Conservation (phyloP, 305 asterid genomes). For the Solanum hybrid region DNA sequence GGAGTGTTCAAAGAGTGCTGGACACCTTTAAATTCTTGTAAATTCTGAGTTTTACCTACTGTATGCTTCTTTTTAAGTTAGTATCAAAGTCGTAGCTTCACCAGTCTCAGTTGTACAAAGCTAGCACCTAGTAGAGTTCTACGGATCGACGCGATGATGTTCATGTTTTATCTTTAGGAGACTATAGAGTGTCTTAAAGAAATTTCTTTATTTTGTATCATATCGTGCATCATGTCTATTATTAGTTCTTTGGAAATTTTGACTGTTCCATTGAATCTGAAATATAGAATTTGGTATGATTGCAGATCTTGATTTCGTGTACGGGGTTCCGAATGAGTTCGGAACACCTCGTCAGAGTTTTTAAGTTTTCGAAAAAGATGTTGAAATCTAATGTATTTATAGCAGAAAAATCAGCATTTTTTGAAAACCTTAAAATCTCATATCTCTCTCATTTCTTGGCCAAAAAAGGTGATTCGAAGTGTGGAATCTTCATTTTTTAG, state of each 20-base stretch:
- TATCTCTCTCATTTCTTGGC: neutral
- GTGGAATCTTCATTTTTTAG: neutral
- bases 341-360: neutral
- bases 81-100: too few relatives aligned
- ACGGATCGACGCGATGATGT: too few relatives aligned
- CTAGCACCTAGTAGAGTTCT: too few relatives aligned
- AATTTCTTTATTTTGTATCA: neutral
- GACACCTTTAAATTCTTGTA: too few relatives aligned
- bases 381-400: neutral
- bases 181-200: too few relatives aligned
- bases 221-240: neutral
- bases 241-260: neutral
- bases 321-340: neutral
- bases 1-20: too few relatives aligned
- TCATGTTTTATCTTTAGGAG: too few relatives aligned
- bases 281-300: neutral
- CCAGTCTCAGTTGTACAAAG: too few relatives aligned
- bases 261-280: neutral
- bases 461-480: neutral
- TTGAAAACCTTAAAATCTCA: too few relatives aligned
- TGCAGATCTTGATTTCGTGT: neutral
- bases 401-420: neutral
- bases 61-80: too few relatives aligned
- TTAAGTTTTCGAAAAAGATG: neutral
- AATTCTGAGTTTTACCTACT: too few relatives aligned